A percentile compares a stretch with the other conserved stretches of the same genome.
These are phyloP conservation scores for Lactarius hatsudake DNA, from an alignment of 768 basidiomycete species.

Conservation along the genomic window DNA sequence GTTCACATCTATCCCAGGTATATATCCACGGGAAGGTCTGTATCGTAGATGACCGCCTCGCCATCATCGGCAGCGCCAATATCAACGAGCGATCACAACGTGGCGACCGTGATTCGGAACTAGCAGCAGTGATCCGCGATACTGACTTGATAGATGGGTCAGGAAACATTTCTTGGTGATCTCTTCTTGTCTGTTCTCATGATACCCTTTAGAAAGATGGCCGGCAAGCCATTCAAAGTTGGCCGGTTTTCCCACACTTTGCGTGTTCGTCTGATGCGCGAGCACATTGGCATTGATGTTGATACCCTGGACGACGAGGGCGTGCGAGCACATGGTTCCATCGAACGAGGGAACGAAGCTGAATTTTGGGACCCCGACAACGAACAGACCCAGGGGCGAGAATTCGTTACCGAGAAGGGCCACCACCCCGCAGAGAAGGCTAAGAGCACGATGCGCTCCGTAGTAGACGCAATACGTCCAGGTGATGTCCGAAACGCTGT, in stretches of 20 bases:
- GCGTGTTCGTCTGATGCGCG: conserved; percentile 91
- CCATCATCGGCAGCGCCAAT: conserved; percentile 94
- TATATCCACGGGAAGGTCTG: conserved; percentile 88
- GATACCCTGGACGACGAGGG: conserved; percentile 82
- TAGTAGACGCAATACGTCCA: conserved; percentile 36
- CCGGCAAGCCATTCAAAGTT: conserved; percentile 89
- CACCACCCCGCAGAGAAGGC: conserved; percentile 25
- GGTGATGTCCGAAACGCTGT: conserved; percentile 38
- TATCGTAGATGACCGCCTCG: conserved; percentile 92
- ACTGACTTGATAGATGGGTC: conserved; percentile 96
- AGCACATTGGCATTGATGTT: conserved; percentile 94
- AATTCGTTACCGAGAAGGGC: conserved; percentile 39
- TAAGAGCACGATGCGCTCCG: conserved; percentile 29
- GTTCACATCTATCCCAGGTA: conserved; percentile 45
- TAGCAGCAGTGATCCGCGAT: conserved; percentile 90
- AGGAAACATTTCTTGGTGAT: not conserved
- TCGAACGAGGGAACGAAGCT: conserved; percentile 49
- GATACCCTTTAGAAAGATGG: conserved; percentile 69
- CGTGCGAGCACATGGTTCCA: conserved; percentile 52
- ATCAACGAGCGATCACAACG: conserved; percentile 96
- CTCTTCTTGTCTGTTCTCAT: not conserved
- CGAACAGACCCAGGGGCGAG: conserved; percentile 55
- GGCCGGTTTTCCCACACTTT: conserved; percentile 96
- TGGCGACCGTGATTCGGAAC: conserved; percentile 95
- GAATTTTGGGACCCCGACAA: conserved; percentile 71